Base-by-base conservation (phyloP, 2,329 filamentous ascomycete genomes). In the Alternaria hordeiaustralica region DNA sequence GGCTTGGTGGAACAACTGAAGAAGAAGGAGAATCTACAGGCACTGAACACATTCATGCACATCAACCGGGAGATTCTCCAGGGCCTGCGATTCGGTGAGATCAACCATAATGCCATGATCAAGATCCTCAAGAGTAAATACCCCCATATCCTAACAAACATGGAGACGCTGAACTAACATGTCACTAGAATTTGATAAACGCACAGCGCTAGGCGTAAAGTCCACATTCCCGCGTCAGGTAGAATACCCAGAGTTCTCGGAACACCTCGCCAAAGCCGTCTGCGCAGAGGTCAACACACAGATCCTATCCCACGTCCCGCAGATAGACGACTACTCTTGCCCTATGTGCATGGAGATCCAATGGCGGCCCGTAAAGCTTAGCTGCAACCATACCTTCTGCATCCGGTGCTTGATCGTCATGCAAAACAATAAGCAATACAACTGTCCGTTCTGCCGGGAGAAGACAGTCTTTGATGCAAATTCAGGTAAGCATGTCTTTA, bases 81-180 rank as follows among this genome's bases (percentile, higher is more conserved):
- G 65, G 91, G 91, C 55, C 84, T 97, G 67, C 89, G 90, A 63
- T 97, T 96, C 71, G 92, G 94, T 73, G 93, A 96, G 75, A 89
- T 96, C 68, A 96, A 97, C 73, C 87, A 88, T 68, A 87, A 87
- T 28, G 93, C 93, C 1, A 88, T 96, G 72, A 84, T 83, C 33
- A 97, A 97, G 79, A 97, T 97, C 55, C 81, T 97, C 57, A 97
- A 97, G 79, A 97, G 90, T 91, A 77, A 66, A 86, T 30, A 18
- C n/a, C 18, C 4, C 10, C 4, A 33, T 30, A n/a, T 23, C 18
- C 10, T 4, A 25, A 10, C 25, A 18, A 23, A 21, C 18, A 53
- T 26, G n/a, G 6, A 28, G 5, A 4, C 4, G 11, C 9, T 41
- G 18, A 33, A 45, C 46, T 51, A 21, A 56, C 11, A 4, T 3